These are phyloP conservation scores for Metarhizium brunneum DNA, from an alignment of 2,329 filamentous ascomycete species.

Conservation along the genomic window DNA sequence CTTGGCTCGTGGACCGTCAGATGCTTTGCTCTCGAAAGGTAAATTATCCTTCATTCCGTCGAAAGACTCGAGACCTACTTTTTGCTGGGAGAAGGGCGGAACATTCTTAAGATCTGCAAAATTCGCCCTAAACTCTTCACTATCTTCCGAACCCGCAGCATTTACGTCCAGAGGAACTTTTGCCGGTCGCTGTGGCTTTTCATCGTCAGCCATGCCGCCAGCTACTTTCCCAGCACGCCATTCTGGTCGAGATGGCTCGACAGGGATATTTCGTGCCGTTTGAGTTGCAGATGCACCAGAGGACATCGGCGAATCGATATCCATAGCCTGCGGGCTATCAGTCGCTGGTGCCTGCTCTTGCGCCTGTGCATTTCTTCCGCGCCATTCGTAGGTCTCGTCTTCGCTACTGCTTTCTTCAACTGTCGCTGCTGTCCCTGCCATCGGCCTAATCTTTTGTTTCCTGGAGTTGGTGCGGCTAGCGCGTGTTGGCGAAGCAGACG, in stretches of 20 bases:
- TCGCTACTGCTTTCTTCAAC: constrained; percentile 39
- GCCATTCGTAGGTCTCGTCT: constrained; percentile 27
- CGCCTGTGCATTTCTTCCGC: constrained; percentile 22
- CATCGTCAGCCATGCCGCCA: constrained; percentile 12
- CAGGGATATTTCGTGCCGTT: constrained; percentile 41
- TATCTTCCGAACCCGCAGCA: constrained; percentile 44
- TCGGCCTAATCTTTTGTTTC: constrained; percentile 49
- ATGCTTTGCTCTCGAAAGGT: constrained; percentile 45
- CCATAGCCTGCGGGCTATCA: constrained; percentile 52
- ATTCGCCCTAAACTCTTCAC: constrained; percentile 43
- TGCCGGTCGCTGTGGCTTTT: constrained; percentile 9
- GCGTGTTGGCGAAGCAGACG: constrained; percentile 36
- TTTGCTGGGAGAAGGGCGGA: constrained; percentile 41
- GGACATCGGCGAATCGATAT: constrained; percentile 47
- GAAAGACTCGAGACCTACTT: constrained; percentile 42
- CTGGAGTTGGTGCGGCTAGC: constrained; percentile 38
- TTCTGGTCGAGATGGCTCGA: constrained; percentile 50
- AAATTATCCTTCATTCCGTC: constrained; percentile 46
- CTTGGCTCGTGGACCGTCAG: constrained; percentile 29
- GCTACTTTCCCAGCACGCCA: constrained; percentile 45
- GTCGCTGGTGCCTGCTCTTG: constrained; percentile 14
- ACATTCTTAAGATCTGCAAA: constrained; percentile 47
- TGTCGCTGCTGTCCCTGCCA: constrained; percentile 34
- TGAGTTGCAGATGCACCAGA: constrained; percentile 11
- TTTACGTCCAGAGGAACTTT: constrained; percentile 22